phyloP scores from a whole-genome alignment of 2,329 filamentous ascomycete genomes.

The Plenodomus biglobosus region DNA sequence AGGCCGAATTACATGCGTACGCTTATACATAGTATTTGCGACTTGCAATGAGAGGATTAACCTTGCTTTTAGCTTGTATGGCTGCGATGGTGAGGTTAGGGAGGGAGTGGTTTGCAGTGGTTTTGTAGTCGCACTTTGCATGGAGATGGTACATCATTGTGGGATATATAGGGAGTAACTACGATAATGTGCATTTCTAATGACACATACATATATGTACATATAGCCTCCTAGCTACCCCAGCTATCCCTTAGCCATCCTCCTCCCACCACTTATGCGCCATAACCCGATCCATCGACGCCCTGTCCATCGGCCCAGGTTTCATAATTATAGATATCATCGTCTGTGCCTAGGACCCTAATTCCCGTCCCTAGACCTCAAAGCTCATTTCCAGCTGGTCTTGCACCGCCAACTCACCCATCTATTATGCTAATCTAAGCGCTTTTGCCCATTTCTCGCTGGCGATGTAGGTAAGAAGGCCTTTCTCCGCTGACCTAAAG shows the following conservation, averaged over 20 bases:
- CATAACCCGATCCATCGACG: conserved; percentile 40
- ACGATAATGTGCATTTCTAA: not conserved
- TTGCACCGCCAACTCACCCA: conserved; percentile 30
- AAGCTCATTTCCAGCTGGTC: conserved; percentile 36
- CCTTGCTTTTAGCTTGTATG: too few relatives aligned
- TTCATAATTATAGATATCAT: conserved; percentile 43
- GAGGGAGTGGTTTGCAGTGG: too few relatives aligned
- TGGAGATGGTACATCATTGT: too few relatives aligned
- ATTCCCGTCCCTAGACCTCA: conserved; percentile 27
- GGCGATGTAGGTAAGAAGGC: conserved; percentile 32
- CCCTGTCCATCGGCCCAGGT: conserved; percentile 34
- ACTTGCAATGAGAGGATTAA: too few relatives aligned
- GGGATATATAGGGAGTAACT: too few relatives aligned
- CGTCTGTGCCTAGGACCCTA: conserved; percentile 28
- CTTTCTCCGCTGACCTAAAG: conserved; percentile 38
- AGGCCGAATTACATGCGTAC: too few relatives aligned
- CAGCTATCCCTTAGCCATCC: conserved; percentile 2
- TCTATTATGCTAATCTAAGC: conserved; percentile 25
- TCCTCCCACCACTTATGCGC: conserved; percentile 37
- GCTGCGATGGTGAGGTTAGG: too few relatives aligned
- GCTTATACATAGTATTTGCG: too few relatives aligned
- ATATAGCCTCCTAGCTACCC: conserved; percentile 2
- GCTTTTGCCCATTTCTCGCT: conserved; percentile 30
- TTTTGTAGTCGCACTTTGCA: too few relatives aligned
- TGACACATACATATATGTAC: conserved; percentile 2